phyloP scores from a whole-genome alignment of 2,329 filamentous ascomycete genomes.

The Cladophialophora chaetospira region DNA sequence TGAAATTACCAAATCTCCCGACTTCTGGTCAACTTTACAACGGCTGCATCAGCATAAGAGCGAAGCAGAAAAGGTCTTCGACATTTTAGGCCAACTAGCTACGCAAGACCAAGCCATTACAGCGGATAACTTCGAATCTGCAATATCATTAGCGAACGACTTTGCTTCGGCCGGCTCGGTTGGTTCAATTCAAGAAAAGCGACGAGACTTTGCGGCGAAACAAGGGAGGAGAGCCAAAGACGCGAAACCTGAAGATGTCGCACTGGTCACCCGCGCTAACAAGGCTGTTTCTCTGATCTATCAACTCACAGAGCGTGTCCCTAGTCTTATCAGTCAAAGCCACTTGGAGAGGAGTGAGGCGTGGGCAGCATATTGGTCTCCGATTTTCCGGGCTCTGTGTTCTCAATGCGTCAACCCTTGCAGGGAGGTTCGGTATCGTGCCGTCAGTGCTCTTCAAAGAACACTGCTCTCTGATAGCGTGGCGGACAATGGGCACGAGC shows the following conservation, averaged over 20 bases:
- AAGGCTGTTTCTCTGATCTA: constrained; percentile 82
- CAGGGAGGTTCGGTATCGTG: constrained; percentile 85
- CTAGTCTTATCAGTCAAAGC: constrained; percentile 85
- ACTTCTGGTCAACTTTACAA: constrained; percentile 92
- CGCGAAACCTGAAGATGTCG: constrained; percentile 59
- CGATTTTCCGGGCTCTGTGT: constrained; percentile 85
- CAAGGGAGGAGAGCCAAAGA: constrained; percentile 31
- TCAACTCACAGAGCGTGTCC: constrained; percentile 77
- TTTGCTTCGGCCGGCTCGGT: constrained; percentile 83
- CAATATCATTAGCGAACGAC: constrained; percentile 79
- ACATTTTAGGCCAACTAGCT: constrained; percentile 78
- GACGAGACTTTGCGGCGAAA: constrained; percentile 31
- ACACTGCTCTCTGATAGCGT: constrained; percentile 82
- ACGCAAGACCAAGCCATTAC: constrained; percentile 71
- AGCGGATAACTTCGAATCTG: constrained; percentile 92
- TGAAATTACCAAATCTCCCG: constrained; percentile 92
- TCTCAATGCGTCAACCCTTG: constrained; percentile 93
- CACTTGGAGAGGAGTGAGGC: constrained; percentile 88
- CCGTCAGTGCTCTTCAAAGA: constrained; percentile 81
- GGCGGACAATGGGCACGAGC: constrained; percentile 22
- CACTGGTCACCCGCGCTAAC: constrained; percentile 73
- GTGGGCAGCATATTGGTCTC: constrained; percentile 97
- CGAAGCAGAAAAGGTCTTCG: constrained; percentile 77
- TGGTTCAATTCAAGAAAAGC: constrained; percentile 32
- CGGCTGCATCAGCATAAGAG: constrained; percentile 69